A percentile compares a stretch with the other conserved stretches of the same genome.
phyloP scores from a whole-genome alignment of 2,329 filamentous ascomycete genomes.

The Rachicladosporium sp. region DNA sequence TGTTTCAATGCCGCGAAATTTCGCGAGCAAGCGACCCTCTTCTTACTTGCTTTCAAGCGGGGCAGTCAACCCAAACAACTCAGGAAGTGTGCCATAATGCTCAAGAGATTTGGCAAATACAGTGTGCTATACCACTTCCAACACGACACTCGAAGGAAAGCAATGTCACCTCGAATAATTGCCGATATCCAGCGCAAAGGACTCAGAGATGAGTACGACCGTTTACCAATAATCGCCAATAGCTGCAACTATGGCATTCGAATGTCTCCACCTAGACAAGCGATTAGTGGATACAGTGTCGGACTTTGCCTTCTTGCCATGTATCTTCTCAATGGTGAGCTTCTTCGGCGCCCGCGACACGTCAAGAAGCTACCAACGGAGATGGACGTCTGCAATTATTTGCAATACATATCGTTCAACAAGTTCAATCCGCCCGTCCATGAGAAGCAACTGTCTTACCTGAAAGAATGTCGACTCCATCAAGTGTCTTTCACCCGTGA shows the following conservation, averaged over 20 bases:
- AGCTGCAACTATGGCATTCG: constrained; percentile 1
- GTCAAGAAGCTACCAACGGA: neutral
- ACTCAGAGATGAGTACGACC: neutral
- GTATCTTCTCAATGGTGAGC: constrained; percentile 1
- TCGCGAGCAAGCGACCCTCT: constrained; percentile 2
- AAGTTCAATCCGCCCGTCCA: constrained; percentile 3
- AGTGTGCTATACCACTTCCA: neutral
- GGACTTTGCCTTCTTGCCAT: neutral
- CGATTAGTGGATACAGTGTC: neutral
- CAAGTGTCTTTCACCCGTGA: neutral
- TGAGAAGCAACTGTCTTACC: neutral
- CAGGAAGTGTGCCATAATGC: neutral
- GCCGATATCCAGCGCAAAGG: neutral
- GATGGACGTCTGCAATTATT: neutral
- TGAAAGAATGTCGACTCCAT: constrained; percentile 4
- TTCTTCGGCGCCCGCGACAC: neutral
- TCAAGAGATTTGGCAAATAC: constrained; percentile 3
- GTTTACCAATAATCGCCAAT: neutral
- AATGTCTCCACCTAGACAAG: neutral
- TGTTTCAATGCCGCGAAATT: neutral
- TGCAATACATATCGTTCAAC: constrained; percentile 2
- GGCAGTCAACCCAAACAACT: neutral
- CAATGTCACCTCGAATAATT: neutral
- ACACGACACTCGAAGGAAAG: neutral
- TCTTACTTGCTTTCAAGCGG: neutral